Evolutionary conservation across 768 basidiomycete genomes (phyloP), one percentile per base, ranked within the genome.

Genomic region (Baorangia bicolor): DNA sequence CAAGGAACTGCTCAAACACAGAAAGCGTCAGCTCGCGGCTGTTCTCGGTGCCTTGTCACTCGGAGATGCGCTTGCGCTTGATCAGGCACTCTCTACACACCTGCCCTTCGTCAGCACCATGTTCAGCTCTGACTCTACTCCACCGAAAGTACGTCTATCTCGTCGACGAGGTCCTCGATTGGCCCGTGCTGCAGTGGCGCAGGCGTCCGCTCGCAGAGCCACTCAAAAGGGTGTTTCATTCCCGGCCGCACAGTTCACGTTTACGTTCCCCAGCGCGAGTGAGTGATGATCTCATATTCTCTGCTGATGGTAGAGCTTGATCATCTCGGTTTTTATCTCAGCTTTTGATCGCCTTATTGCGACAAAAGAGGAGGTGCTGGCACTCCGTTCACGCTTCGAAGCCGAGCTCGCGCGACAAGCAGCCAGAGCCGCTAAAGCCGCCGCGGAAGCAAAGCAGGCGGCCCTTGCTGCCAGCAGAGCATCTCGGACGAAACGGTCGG

Each of bases 331-430:
- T 47, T 63, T 63, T 54, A 59, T 66, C 56, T 64, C 63, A 93
- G 91, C 89, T 52, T 83, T 87, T 56, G 86, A 90, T 57, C 84
- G 90, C 49, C 77, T 89, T 60, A 71, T 81, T 49, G 80, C 83
- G 42, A 88, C 85, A 5, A 83, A 85, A 67, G 81, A 83, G 62
- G 88, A 92, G 73, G 86, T 88, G 37, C 73, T 81, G 5, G 73
- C 75, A 51, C 75, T 92, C 44, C 84, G 87, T 37, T 78, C 77
- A 49, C 82, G 83, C 56, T 90, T 93, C 63, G 87, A 90, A 69
- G 78, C 75, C 16, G 92, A 92, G 73, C 76, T 93, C 38, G 81
- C 83, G 21, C 76, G 86, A 34, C 88, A 92, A 64, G 85, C 87
- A 3, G 77, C 78, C 13, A 86, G 81, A 62, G 78, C 74, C 2